A percentile compares a stretch with the other conserved stretches of the same genome.
phyloP scores from a whole-genome alignment of 768 basidiomycete genomes.

The Punctularia strigosozonata region DNA sequence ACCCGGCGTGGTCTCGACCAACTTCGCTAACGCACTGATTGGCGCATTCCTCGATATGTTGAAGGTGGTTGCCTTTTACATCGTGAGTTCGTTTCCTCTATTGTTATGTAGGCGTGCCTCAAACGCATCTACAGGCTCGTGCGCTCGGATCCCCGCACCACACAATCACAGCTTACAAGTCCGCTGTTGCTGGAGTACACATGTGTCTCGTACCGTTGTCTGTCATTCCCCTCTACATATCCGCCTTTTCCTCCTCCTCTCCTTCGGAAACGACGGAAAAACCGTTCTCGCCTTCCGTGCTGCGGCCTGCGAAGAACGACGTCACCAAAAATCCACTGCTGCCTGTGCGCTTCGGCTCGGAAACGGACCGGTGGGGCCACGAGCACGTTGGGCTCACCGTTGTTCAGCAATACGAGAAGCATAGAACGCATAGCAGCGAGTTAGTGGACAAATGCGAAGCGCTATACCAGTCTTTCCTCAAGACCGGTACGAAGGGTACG shows the following conservation, averaged over 20 bases:
- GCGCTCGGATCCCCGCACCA: slow-evolving; percentile 57
- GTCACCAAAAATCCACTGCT: slow-evolving; percentile 8
- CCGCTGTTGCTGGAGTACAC: slow-evolving; percentile 57
- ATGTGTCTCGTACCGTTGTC: slow-evolving; percentile 47
- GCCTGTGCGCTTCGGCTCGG: slow-evolving; percentile 42
- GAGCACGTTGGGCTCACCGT: slow-evolving; percentile 37
- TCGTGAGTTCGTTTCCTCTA: slow-evolving; percentile 33
- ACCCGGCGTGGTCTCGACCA: slow-evolving; percentile 61
- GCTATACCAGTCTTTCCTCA: slow-evolving; percentile 29
- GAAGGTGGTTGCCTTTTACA: slow-evolving; percentile 47
- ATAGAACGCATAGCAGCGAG: slow-evolving; percentile 32
- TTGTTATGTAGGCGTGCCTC: slow-evolving; percentile 3
- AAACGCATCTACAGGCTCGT: slow-evolving; percentile 40
- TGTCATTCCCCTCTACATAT: slow-evolving; percentile 29
- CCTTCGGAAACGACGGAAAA: neutral
- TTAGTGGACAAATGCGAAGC: slow-evolving; percentile 45
- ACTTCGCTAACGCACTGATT: slow-evolving; percentile 38
- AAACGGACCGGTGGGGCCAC: slow-evolving; percentile 43
- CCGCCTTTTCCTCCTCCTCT: neutral
- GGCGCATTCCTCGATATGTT: slow-evolving; percentile 31
- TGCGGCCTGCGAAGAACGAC: slow-evolving; percentile 7
- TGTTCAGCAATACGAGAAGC: slow-evolving; percentile 39
- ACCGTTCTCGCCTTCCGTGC: slow-evolving; percentile 4
- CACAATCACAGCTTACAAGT: slow-evolving; percentile 47
- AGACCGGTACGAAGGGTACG: too few species aligned